phyloP scores from a whole-genome alignment of 768 basidiomycete species.

The Lentinula aciculospora region DNA sequence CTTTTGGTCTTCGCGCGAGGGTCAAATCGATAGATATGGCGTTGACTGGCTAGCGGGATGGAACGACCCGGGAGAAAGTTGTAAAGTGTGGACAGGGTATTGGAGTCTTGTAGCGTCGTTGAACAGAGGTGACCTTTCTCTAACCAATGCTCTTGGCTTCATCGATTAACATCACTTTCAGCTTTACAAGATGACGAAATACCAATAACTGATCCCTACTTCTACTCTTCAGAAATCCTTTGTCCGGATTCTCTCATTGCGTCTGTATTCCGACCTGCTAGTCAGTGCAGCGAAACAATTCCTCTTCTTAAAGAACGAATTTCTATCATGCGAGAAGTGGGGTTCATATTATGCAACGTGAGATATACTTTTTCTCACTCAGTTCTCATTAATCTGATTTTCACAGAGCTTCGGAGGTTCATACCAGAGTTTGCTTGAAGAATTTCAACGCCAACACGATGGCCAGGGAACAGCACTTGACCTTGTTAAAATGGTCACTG shows the following conservation, averaged over 20 bases:
- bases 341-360: constrained; percentile 64
- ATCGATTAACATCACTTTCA: constrained; percentile 19
- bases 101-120: constrained; percentile 83
- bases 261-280: constrained; percentile 60
- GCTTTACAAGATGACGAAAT: constrained; percentile 69
- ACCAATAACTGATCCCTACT: constrained; percentile 73
- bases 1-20: constrained; percentile 79
- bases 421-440: constrained; percentile 57
- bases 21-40: constrained; percentile 57
- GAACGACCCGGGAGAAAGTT: constrained; percentile 33
- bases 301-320: constrained; percentile 72
- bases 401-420: constrained; percentile 63
- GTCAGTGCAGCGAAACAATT: constrained; percentile 54
- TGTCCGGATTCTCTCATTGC: constrained; percentile 71
- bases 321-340: constrained; percentile 73
- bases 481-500: constrained; percentile 64
- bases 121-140: constrained; percentile 56
- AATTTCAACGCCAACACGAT: constrained; percentile 48
- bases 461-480: constrained; percentile 64
- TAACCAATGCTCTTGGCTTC: constrained; percentile 4
- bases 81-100: constrained; percentile 69
- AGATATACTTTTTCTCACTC: constrained; percentile 18
- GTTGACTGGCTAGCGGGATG: constrained; percentile 75
- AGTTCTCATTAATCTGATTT: neutral
- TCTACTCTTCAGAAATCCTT: constrained; percentile 64